Conservation (phyloP, 2,329 filamentous ascomycete genomes). For the Pestalotiopsis sp. region DNA sequence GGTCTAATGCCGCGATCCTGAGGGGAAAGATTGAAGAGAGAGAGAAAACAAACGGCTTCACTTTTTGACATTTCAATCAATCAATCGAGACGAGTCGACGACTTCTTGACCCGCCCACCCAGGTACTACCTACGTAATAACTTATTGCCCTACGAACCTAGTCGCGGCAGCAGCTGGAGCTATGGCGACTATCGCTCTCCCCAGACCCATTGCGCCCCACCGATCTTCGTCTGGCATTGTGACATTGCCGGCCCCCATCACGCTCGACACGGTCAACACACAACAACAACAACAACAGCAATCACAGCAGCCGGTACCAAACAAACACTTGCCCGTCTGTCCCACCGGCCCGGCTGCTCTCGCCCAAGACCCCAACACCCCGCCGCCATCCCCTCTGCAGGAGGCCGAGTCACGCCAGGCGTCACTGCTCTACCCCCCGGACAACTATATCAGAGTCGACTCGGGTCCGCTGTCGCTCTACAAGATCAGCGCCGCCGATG, state of each 20-base stretch:
- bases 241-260: conserved; percentile 42
- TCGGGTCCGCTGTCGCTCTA: conserved; percentile 66
- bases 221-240: conserved; percentile 44
- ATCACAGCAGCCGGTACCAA: conserved; percentile 64
- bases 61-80: no score
- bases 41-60: no score
- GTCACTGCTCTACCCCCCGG: conserved; percentile 77
- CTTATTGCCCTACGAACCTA: not conserved
- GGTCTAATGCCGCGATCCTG: no score
- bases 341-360: conserved; percentile 71
- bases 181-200: conserved; percentile 60
- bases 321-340: conserved; percentile 89
- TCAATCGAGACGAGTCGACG: no score
- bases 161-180: not conserved
- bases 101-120: not conserved
- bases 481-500: conserved; percentile 68
- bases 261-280: conserved; percentile 41
- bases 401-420: conserved; percentile 56
- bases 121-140: not conserved
- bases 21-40: no score
- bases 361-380: conserved; percentile 59
- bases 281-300: conserved; percentile 22
- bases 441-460: conserved; percentile 57
- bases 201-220: conserved; percentile 49
- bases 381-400: conserved; percentile 67